Base-by-base conservation (phyloP, 2,329 filamentous ascomycete species). In the Xylariaceae sp. region DNA sequence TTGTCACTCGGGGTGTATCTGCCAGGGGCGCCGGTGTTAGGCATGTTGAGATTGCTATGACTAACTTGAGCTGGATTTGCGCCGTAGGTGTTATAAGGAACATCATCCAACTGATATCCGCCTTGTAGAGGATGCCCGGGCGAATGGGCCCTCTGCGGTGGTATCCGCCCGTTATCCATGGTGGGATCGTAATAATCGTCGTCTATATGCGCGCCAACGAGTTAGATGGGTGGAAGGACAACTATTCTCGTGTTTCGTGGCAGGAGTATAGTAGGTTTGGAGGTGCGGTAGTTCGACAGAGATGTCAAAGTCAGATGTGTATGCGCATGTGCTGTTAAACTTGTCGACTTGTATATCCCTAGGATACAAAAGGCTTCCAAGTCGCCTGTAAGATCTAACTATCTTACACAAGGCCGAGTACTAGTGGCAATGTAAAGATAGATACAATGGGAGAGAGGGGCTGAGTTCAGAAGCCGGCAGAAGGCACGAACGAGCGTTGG, bases 31-130 rank as follows among this genome's bases (percentile, higher is more conserved):
- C 82, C 79, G 53, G 45, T 34, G n/a, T 36, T 12, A 11, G 86
- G 88, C 67, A 90, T 89, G 60, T 89, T 82, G 46, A 92, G 75
- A 55, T 84, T 84, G 41, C 55, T 61, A 28, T 28, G 22, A 28
- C 22, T 28, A 28, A 7, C 22, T 17, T 48, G 34, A 14, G 34
- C 36, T 13, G 56, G 47, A 17, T 61, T 47, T 55, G 76, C 68
- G 39, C 53, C 53, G 54, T 74, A 78, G 33, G 71, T 71, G 48
- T 74, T 77, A 67, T 90, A 92, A 9, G 86, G 84, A 59, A 85
- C 82, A 69, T 96, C 89, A 42, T 94, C 87, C 43, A 95, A 80
- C 67, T 95, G 89, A 69, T 96, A 96, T 59, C 86, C 83, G 62
- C 87, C 82, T 53, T 83, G 82, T 14, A 87, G 73, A 28, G 87